Evolutionary conservation across 257 asterid species (phyloP).

Genomic region (Misopates orontium): DNA sequence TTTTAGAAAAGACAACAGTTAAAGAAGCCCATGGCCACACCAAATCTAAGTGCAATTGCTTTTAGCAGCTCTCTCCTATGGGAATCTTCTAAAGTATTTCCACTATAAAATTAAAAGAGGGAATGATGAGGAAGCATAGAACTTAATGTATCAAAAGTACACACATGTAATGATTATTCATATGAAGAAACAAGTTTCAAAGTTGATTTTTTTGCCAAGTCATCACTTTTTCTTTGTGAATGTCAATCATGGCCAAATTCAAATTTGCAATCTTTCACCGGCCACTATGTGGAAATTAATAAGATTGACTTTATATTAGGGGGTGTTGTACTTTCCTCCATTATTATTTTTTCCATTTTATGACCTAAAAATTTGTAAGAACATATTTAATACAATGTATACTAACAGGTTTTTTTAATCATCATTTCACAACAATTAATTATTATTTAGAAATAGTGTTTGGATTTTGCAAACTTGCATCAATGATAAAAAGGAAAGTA

Average conservation of each 20-base stretch:
- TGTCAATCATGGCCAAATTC: background rate
- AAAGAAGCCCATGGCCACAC: background rate
- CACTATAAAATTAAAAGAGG: background rate
- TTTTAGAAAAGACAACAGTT: background rate
- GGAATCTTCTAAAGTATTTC: slow-evolving; percentile 14
- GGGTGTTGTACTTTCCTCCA: background rate
- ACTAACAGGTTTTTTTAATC: too few relatives aligned
- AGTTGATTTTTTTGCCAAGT: background rate
- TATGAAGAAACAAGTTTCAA: slow-evolving; percentile 1
- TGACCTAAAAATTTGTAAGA: too few relatives aligned
- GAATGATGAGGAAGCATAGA: background rate
- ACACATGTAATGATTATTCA: background rate
- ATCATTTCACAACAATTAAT: too few relatives aligned
- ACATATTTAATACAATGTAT: too few relatives aligned
- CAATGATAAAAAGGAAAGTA: background rate
- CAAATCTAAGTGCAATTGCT: slow-evolving; percentile 13
- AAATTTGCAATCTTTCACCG: background rate
- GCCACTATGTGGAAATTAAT: background rate
- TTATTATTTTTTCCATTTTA: background rate
- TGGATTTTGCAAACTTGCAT: too few relatives aligned
- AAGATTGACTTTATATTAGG: too few relatives aligned
- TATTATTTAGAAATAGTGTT: too few relatives aligned
- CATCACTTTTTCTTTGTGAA: background rate
- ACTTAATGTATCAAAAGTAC: background rate
- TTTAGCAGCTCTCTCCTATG: background rate